A percentile compares a stretch with the other conserved stretches of the same genome.
These are phyloP conservation scores for Psophocarpus tetragonolobus DNA, from an alignment of 306 rosid genomes.

Conservation along the genomic window DNA sequence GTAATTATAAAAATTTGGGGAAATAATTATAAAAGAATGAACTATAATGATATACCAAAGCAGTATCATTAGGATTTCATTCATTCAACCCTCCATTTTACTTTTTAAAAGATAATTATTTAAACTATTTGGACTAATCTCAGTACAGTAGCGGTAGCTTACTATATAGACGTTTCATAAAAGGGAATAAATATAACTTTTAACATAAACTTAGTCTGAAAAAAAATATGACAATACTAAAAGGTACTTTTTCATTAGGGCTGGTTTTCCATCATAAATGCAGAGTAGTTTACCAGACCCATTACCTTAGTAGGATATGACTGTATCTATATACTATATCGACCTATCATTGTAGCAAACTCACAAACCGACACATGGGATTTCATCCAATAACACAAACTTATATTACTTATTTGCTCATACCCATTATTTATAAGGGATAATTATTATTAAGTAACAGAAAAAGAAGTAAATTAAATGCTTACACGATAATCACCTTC, in stretches of 20 bases:
- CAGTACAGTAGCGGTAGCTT: background rate
- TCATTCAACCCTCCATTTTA: background rate
- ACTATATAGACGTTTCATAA: background rate
- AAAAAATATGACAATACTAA: background rate
- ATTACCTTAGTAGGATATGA: conserved; percentile 15
- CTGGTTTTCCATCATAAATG: conserved; percentile 25
- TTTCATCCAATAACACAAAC: background rate
- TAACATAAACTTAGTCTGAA: background rate
- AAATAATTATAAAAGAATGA: background rate
- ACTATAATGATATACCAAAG: background rate
- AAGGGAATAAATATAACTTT: background rate
- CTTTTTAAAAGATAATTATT: background rate
- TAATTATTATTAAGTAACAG: no score
- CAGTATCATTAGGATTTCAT: background rate
- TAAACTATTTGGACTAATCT: background rate
- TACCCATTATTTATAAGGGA: background rate
- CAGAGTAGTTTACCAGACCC: conserved; percentile 34
- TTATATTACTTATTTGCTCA: background rate
- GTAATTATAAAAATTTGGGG: background rate
- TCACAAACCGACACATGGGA: background rate
- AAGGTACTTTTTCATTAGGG: background rate
- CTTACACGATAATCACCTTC: no score
- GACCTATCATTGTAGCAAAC: background rate
- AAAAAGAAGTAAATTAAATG: no score
- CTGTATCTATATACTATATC: background rate